These are phyloP conservation scores for Brassica cretica DNA, from an alignment of 345 rosid species.

Conservation along the genomic window DNA sequence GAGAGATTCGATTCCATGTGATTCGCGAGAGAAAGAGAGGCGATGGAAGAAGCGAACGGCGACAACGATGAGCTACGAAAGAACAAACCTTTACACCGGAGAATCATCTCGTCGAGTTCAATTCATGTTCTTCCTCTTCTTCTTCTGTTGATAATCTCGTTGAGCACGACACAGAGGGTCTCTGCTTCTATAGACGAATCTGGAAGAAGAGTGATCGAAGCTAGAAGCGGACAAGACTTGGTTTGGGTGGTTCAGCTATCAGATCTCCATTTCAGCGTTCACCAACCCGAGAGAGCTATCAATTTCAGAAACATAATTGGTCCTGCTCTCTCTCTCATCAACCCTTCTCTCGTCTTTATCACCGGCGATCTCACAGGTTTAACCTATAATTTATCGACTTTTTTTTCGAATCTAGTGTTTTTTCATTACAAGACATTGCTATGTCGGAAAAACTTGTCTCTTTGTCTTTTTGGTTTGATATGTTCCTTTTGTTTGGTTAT, in stretches of 20 bases:
- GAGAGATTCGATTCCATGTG: slow-evolving; percentile 16
- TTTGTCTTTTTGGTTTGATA: not conserved
- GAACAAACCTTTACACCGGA: not conserved
- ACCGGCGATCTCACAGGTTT: slow-evolving; percentile 97
- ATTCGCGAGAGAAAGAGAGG: not conserved
- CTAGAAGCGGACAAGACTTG: slow-evolving; percentile 64
- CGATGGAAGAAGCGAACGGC: slow-evolving; percentile 19
- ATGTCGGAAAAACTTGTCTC: not conserved
- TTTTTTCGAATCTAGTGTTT: not conserved
- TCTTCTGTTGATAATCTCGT: slow-evolving; percentile 9
- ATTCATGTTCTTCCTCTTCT: slow-evolving; percentile 27
- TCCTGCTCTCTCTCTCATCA: slow-evolving; percentile 70
- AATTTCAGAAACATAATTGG: slow-evolving; percentile 62
- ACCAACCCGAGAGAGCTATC: slow-evolving; percentile 77
- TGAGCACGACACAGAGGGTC: not conserved
- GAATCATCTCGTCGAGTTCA: slow-evolving; percentile 1
- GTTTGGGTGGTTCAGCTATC: slow-evolving; percentile 94
- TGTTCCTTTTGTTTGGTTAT: slow-evolving; percentile 23
- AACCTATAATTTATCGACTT: not conserved
- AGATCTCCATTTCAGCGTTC: slow-evolving; percentile 98
- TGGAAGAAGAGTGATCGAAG: slow-evolving; percentile 51
- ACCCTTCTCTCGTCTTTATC: slow-evolving; percentile 82
- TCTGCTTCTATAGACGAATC: slow-evolving; percentile 34
- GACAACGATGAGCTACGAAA: slow-evolving; percentile 1
- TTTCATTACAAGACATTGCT: slow-evolving; percentile 14